These are phyloP conservation scores for Adansonia grandidieri DNA, from an alignment of 441 rosid genomes.

Conservation along the genomic window DNA sequence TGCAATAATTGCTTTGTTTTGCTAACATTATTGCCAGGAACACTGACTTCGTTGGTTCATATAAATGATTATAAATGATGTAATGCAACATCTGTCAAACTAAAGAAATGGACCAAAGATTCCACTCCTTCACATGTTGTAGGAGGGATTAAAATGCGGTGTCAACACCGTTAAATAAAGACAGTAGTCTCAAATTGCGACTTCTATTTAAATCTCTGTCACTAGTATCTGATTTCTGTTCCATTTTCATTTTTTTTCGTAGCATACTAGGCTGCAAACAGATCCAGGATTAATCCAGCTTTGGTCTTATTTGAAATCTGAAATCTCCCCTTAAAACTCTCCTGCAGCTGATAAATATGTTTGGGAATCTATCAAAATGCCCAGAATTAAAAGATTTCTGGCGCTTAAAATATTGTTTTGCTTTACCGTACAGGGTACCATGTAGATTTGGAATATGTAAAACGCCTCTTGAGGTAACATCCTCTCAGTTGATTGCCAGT, in stretches of 20 bases:
- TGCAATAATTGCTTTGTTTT: background rate
- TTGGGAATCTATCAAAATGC: background rate
- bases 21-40: background rate
- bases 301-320: background rate
- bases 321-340: background rate
- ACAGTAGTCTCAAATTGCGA: no score
- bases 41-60: background rate
- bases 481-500: slow-evolving; percentile 58
- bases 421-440: slow-evolving; percentile 50
- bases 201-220: no score
- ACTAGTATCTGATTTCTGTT: background rate
- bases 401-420: background rate
- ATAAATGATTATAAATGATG: background rate
- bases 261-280: background rate
- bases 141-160: no score
- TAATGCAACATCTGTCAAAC: background rate
- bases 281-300: background rate
- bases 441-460: slow-evolving; percentile 69
- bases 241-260: background rate
- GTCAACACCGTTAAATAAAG: no score
- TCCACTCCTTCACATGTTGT: background rate
- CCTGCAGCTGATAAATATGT: background rate
- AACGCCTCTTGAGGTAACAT: slow-evolving; percentile 69
- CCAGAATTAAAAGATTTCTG: background rate
- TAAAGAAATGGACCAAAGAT: background rate